These are phyloP conservation scores for Leishmania tarentolae DNA, from an alignment of 208 protist species.

Conservation along the genomic window DNA sequence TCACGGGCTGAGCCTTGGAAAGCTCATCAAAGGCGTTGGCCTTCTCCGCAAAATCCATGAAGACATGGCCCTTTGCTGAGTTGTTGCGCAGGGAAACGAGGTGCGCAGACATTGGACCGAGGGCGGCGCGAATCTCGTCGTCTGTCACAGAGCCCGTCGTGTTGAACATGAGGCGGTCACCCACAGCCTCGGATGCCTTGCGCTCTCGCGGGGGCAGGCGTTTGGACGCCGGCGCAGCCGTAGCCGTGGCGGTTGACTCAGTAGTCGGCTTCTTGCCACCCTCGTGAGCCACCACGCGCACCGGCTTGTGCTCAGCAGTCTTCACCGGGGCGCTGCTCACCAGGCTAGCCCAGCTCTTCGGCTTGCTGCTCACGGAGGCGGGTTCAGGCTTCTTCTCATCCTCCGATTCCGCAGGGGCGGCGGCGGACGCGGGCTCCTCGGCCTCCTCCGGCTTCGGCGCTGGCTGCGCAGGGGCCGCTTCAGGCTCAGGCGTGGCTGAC, in stretches of 20 bases:
- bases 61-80: conserved; percentile 74
- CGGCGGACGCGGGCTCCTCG: conserved; percentile 26
- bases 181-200: conserved; percentile 46
- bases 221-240: conserved; percentile 22
- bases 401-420: conserved; percentile 17
- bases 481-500: conserved; percentile 29
- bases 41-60: conserved; percentile 84
- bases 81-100: conserved; percentile 88
- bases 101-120: conserved; percentile 52
- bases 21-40: conserved; percentile 67
- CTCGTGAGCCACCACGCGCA: conserved; percentile 47
- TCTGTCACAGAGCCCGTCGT: conserved; percentile 70
- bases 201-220: conserved; percentile 39
- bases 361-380: conserved; percentile 28
- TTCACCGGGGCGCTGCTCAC: conserved; percentile 41
- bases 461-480: conserved; percentile 20
- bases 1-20: conserved; percentile 36
- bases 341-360: conserved; percentile 75
- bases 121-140: conserved; percentile 73
- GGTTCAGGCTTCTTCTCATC: conserved; percentile 14
- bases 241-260: conserved; percentile 22
- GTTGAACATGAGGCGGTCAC: conserved; percentile 88
- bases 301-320: conserved; percentile 41
- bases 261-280: conserved; percentile 30
- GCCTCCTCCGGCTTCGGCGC: conserved; percentile 20